Percentiles rank a stretch among this genome's conserved stretches.
phyloP scores from a whole-genome alignment of 2,329 filamentous ascomycete species.

The Aspergillus sp. region DNA sequence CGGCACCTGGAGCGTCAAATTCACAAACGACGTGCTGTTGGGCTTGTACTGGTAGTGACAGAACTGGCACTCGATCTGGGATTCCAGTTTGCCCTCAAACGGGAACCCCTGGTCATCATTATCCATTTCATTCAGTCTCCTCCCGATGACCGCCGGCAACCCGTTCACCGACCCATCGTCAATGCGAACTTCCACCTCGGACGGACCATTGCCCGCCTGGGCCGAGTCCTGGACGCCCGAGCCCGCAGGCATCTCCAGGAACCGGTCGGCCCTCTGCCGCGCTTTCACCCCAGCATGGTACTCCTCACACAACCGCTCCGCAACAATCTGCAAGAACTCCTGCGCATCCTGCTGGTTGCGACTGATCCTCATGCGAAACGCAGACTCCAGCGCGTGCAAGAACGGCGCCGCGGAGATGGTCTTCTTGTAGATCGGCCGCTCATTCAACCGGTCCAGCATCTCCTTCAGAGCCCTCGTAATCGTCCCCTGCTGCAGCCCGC shows the following conservation, averaged over 20 bases:
- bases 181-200: constrained; percentile 27
- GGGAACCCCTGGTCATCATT: constrained; percentile 59
- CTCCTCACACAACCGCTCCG: constrained; percentile 86
- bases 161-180: constrained; percentile 28
- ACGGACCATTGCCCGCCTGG: constrained; percentile 9
- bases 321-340: constrained; percentile 90
- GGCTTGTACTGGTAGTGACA: constrained; percentile 86
- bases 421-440: constrained; percentile 87
- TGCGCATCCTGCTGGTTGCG: constrained; percentile 95
- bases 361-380: constrained; percentile 84
- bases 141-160: constrained; percentile 29
- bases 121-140: constrained; percentile 30
- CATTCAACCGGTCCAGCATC: constrained; percentile 84
- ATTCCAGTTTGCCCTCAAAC: constrained; percentile 83
- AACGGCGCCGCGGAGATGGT: constrained; percentile 84
- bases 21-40: constrained; percentile 77
- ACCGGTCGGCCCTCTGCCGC: constrained; percentile 39
- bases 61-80: constrained; percentile 86
- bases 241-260: constrained; percentile 14
- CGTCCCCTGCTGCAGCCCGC: constrained; percentile 65
- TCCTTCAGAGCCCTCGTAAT: constrained; percentile 86
- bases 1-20: constrained; percentile 83
- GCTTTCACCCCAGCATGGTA: constrained; percentile 78
- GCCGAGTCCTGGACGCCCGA: constrained; percentile 6
- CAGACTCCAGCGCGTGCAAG: constrained; percentile 70